Evolutionary conservation across 2,329 filamentous ascomycete species (phyloP), one percentile per base, ranked within the genome.

Genomic region (Ophiostoma sp.): DNA sequence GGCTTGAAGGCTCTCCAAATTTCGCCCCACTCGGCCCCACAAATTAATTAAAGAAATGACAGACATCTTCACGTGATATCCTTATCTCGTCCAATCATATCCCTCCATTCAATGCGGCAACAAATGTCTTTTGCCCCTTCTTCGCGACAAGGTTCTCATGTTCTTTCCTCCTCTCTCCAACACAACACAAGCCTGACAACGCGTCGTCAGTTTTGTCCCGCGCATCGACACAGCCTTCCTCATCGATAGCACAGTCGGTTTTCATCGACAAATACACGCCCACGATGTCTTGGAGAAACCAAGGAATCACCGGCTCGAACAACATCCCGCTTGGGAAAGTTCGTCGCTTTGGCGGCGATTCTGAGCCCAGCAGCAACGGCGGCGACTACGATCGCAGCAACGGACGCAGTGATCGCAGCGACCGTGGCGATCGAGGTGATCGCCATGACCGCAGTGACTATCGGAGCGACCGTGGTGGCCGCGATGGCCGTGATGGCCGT

Each of bases 251-350:
- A n/a, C 22, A 36, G 64, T 36, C 48, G n/a, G 25, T 31, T 17
- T 1, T 48, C n/a, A 42, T 19, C 48, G 19, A 9, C 39, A 61
- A 52, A 59, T 52, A n/a, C 48, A 39, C 69, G 45, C 64, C 63
- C 70, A 77, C 59, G 2, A 91, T 92, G 90, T 86, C 90, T 79
- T 91, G 90, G 90, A 86, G 89, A 85, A 89, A 84, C 74, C 89
- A 91, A 82, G 96, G 96, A 78, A 97, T 97, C 81, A 99, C 96
- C 25, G 96, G 96, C 70, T 98, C 97, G 61, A 99, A 99, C 84
- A 98, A 98, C 80, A 97, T 99, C 79, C 96, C 96, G 75, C 86
- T 99, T 75, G 96, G 96, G 70, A 97, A 90, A 78, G 88, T 90
- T 77, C 90, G 93, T 79, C 92, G 95, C 75, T 94, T 97, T 78